These are phyloP conservation scores for Dryas alaskensis DNA, from an alignment of 306 rosid species.

Conservation along the genomic window DNA sequence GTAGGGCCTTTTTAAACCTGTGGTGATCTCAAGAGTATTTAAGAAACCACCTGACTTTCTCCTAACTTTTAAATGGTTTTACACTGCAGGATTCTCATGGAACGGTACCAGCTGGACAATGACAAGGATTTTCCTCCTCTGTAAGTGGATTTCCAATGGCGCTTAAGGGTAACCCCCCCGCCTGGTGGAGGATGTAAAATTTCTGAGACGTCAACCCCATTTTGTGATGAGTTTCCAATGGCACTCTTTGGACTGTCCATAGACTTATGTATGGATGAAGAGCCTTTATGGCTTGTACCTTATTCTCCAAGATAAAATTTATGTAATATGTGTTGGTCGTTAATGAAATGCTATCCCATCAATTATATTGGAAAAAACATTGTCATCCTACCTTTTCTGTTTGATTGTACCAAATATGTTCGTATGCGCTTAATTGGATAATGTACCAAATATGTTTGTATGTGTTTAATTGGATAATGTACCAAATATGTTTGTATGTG, in stretches of 20 bases:
- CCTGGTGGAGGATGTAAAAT: background rate
- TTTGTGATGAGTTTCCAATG: background rate
- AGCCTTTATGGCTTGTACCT: background rate
- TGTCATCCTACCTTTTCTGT: no score
- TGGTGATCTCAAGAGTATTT: background rate
- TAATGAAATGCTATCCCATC: background rate
- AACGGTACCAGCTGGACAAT: slow-evolving; percentile 21
- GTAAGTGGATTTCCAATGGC: background rate
- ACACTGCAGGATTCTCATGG: slow-evolving; percentile 14
- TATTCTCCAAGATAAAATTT: background rate
- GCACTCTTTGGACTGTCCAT: background rate
- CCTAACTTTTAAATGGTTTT: slow-evolving; percentile 2
- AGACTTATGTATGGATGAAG: background rate
- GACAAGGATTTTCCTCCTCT: slow-evolving; percentile 22
- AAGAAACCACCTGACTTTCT: background rate
- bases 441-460: no score
- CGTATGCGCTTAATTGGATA: no score
- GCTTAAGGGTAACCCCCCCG: background rate
- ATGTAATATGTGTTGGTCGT: background rate
- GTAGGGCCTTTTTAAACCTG: slow-evolving; percentile 26
- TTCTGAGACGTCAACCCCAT: background rate
- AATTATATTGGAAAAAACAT: no score
- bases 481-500: no score
- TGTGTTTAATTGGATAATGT: no score
- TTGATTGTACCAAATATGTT: no score